phyloP scores from a whole-genome alignment of 2,329 filamentous ascomycete genomes.

The Bipolaris sorokiniana region DNA sequence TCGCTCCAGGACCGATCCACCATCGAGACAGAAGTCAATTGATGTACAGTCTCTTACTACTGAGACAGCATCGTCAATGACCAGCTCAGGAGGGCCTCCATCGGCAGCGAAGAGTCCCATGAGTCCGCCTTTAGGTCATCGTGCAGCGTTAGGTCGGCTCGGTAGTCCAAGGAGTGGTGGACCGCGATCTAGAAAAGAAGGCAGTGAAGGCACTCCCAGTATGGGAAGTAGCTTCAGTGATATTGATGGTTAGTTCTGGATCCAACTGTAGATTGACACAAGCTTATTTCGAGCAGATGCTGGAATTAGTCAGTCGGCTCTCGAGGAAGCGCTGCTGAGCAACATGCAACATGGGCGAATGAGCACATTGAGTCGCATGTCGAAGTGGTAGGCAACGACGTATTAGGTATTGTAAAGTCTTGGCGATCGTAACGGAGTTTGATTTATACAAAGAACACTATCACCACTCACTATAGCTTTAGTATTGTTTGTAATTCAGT shows the following conservation, averaged over 20 bases:
- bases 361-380: constrained; percentile 71
- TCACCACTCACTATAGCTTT: neutral
- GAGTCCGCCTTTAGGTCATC: constrained; percentile 60
- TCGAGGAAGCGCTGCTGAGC: constrained; percentile 78
- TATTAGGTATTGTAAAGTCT: neutral
- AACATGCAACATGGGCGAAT: constrained; percentile 72
- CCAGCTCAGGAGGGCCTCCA: constrained; percentile 45
- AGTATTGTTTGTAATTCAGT: neutral
- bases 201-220: constrained; percentile 46
- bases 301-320: constrained; percentile 78
- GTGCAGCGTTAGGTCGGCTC: constrained; percentile 63
- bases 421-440: neutral
- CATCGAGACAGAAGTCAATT: constrained; percentile 20
- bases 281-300: constrained; percentile 61
- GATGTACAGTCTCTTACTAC: constrained; percentile 32
- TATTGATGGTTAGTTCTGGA: constrained; percentile 66
- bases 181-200: constrained; percentile 31
- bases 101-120: constrained; percentile 28
- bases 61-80: constrained; percentile 60
- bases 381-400: constrained; percentile 53
- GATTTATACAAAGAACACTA: neutral
- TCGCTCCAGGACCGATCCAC: constrained; percentile 5
- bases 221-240: constrained; percentile 83
- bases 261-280: constrained; percentile 1
- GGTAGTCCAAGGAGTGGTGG: constrained; percentile 56